These are phyloP conservation scores for Neoboletus brunneissimus DNA, from an alignment of 768 basidiomycete genomes.

Conservation along the genomic window DNA sequence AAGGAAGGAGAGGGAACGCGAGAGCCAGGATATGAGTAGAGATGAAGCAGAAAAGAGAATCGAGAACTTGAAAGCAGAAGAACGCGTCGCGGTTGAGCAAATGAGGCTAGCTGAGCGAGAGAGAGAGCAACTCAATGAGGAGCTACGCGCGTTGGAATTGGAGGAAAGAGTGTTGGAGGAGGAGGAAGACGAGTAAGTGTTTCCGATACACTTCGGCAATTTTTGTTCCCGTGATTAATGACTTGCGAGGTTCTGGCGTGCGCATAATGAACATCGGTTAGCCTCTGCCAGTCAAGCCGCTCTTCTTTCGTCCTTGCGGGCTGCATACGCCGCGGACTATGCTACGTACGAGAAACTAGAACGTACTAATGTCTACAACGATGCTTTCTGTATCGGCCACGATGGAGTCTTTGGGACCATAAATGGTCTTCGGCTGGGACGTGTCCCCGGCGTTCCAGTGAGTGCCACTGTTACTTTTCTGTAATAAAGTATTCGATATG, in stretches of 20 bases:
- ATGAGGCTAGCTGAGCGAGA: constrained; percentile 75
- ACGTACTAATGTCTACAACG: constrained; percentile 92
- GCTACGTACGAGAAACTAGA: constrained; percentile 80
- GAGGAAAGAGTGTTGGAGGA: constrained; percentile 78
- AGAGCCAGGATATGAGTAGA: constrained; percentile 54
- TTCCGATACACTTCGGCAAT: background rate
- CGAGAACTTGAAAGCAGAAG: constrained; percentile 65
- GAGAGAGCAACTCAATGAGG: constrained; percentile 68
- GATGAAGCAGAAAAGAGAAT: constrained; percentile 74
- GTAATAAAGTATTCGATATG: constrained; percentile 10
- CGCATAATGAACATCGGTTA: constrained; percentile 70
- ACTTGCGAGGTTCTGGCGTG: constrained; percentile 70
- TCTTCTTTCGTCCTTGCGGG: constrained; percentile 67
- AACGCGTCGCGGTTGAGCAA: constrained; percentile 67
- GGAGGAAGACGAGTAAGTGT: constrained; percentile 79
- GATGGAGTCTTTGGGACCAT: constrained; percentile 98
- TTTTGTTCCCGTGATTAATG: constrained; percentile 2
- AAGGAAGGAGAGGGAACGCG: constrained; percentile 74
- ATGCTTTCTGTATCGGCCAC: constrained; percentile 93
- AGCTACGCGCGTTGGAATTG: constrained; percentile 63
- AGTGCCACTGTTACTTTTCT: constrained; percentile 24
- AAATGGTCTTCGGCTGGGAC: constrained; percentile 88
- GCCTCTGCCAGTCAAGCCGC: constrained; percentile 62
- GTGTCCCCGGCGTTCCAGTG: constrained; percentile 81
- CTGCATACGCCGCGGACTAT: constrained; percentile 76